These are phyloP conservation scores for Mimosa pudica DNA, from an alignment of 306 rosid species.

Conservation along the genomic window DNA sequence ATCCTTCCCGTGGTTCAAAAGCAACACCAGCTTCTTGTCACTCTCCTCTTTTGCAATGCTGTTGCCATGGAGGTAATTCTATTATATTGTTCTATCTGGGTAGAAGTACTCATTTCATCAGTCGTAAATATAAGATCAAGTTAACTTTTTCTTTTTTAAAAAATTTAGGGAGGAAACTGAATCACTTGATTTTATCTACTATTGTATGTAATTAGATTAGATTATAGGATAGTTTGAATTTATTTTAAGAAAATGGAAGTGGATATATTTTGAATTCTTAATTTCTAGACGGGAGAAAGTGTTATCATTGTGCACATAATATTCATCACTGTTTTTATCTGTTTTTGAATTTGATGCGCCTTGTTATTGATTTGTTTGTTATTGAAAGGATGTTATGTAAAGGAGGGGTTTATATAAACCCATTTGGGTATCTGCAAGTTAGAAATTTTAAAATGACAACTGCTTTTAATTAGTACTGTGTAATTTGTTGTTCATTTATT, in stretches of 20 bases:
- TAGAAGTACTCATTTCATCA: not conserved
- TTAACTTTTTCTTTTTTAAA: too few species aligned
- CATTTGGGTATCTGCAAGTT: not conserved
- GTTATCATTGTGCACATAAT: not conserved
- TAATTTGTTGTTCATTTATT: not conserved
- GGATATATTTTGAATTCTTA: too few species aligned
- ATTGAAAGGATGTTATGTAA: slow-evolving; percentile 6
- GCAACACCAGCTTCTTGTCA: slow-evolving; percentile 97
- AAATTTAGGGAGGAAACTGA: too few species aligned
- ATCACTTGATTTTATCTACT: too few species aligned
- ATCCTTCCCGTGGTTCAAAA: slow-evolving; percentile 94
- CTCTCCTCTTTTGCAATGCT: slow-evolving; percentile 92
- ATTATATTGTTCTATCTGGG: not conserved
- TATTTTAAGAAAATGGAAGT: too few species aligned
- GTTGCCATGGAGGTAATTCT: slow-evolving; percentile 83
- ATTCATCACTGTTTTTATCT: not conserved
- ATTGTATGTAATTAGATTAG: too few species aligned
- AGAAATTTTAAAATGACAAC: too few species aligned
- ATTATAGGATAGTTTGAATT: too few species aligned
- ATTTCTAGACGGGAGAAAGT: too few species aligned
- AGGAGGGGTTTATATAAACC: not conserved
- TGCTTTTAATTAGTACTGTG: not conserved
- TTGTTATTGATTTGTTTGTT: not conserved
- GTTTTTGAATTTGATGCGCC: not conserved
- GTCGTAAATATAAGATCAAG: not conserved